Evolutionary conservation across 768 basidiomycete species (phyloP), one percentile per base, ranked within the genome.

Genomic region (Xanthoconium stramineum): DNA sequence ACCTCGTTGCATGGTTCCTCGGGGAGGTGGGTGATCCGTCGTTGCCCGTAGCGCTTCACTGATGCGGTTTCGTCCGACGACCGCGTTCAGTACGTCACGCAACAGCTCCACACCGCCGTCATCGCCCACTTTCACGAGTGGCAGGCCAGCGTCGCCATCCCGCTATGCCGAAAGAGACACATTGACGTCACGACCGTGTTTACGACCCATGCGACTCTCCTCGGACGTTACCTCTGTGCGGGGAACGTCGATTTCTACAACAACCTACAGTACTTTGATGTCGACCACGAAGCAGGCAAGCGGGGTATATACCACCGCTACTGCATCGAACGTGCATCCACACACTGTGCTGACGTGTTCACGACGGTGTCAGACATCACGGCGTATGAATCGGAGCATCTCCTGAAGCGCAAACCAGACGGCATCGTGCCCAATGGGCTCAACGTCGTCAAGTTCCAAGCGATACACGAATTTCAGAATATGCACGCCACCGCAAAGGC

Each of bases 401-500:
- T 99, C 30, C 80, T 99, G 61, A 99, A 99, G 76, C 83, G 97
- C 60, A 99, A 98, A 74, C 97, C 88, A 30, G 96, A 99, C 64
- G 97, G 97, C 28, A 91, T 99, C 28, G 79, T 98, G 1, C 97
- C 97, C 2, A 99, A 99, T 68, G 97, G 97, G 35, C 81, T 99
- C 58, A 99, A 98, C 63, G 97, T 99, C 57, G 87, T 93, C 81
- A 99, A 99, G 74, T 99, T 98, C 76, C 91, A 94, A 64, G 96
- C 97, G 12, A 98, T 98, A 88, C 97, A 98, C 80, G 97, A 99
- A 71, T 98, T 98, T 77, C 94, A 94, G 70, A 98, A 98, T 71
- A 70, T 97, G 54, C 97, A 99, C 67, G 85, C 93, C 0, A 87
- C 85, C 2, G 81, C 89, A 52, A 99, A 98, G 73, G 86, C 87